Evolutionary conservation across 2,329 filamentous ascomycete genomes (phyloP), one percentile per base, ranked within the genome.

Genomic region (Xylariaceae sp.): DNA sequence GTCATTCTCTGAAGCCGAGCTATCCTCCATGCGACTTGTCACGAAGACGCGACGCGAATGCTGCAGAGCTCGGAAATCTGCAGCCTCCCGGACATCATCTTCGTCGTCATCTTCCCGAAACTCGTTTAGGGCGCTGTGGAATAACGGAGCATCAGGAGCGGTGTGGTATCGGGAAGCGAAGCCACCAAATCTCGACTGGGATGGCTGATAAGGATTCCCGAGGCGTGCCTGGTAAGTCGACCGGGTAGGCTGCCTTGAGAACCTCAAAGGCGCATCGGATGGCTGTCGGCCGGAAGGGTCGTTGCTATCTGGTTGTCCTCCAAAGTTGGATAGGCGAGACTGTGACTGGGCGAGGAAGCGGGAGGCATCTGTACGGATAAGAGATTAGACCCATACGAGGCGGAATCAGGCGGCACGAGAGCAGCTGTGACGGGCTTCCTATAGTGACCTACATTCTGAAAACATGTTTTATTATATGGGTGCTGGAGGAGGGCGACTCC

Each of bases 281-380:
- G 68, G 60, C 39, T 72, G 72, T 43, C 73, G 70, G 32, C 59
- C 60, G 18, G 70, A 60, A 44, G 68, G 49, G 15, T 73, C 68
- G 49, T 73, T 75, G 59, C 76, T 70, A 51, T 84, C 84, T 55
- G 82, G 74, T 70, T 88, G 83, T 75, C 78, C 82, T 47, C 48
- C 51, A 21, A 92, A 85, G 71, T 78, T 85, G 63, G 88, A 91
- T 67, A 97, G 80, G 59, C 91, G 88, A 57, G 92, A 96, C 79
- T 96, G 92, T 63, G 92, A 97, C 83, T 97, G 94, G 57, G 92
- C 91, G 66, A 99, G 85, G 73, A 99, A 99, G 65, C 88, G 88
- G 63, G 93, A 97, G 67, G 94, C 94, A 87, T 97, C 94, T 97
- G 20, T 7, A 68, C 48, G 47, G 49, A 47, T 42, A 47, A 27